These are phyloP conservation scores for Psidium guajava DNA, from an alignment of 345 rosid genomes.

Conservation along the genomic window DNA sequence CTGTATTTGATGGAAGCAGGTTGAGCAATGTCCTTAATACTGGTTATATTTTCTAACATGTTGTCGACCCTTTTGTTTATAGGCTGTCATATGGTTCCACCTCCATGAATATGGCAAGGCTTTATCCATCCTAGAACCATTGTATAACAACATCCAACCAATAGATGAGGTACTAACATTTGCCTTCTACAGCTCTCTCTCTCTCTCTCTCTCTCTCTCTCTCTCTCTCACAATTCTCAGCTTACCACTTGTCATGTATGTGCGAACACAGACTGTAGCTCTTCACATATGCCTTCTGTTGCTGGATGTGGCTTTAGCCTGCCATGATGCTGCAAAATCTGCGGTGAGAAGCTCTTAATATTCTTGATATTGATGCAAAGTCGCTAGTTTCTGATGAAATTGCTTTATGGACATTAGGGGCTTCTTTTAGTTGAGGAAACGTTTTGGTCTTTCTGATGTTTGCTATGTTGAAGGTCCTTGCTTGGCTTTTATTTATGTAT, in stretches of 20 bases:
- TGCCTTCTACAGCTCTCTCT: background rate
- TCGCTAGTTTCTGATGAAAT: background rate
- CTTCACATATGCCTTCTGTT: constrained; percentile 80
- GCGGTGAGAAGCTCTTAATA: constrained; percentile 31
- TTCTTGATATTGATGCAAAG: background rate
- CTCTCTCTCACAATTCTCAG: background rate
- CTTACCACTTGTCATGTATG: constrained; percentile 6
- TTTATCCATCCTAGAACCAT: constrained; percentile 60
- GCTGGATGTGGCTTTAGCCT: constrained; percentile 79
- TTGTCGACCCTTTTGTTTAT: constrained; percentile 4
- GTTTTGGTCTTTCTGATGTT: background rate
- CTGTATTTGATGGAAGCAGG: background rate
- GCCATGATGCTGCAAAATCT: constrained; percentile 67
- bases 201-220: background rate
- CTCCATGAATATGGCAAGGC: constrained; percentile 79
- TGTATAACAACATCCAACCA: constrained; percentile 65
- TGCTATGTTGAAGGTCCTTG: background rate
- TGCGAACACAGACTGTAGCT: constrained; percentile 55
- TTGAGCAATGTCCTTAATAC: background rate
- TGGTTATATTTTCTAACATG: background rate
- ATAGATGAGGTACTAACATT: constrained; percentile 67
- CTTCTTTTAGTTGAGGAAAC: background rate
- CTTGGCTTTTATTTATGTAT: background rate
- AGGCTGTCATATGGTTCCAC: constrained; percentile 92
- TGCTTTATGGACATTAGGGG: background rate